Evolutionary conservation across 805 yeast species (phyloP), one percentile per base, ranked within the genome.

Genomic region (Starmerella bombicola): DNA sequence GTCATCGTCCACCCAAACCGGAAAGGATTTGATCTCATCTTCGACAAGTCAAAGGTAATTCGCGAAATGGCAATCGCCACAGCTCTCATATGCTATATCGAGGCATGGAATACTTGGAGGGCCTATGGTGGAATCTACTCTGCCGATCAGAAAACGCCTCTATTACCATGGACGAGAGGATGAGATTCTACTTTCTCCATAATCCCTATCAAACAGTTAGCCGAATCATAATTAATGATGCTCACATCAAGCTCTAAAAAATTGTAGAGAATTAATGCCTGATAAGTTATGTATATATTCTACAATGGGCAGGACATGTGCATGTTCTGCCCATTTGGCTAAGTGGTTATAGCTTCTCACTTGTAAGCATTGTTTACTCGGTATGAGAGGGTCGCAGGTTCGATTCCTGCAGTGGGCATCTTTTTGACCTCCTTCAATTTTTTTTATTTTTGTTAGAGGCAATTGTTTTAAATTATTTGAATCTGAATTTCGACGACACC

Each of bases 71-170:
- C 79, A 1, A 55, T 76, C 16, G 60, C 74, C 13, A 68, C 77
- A 7, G 80, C 80, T 3, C 58, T 76, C 44, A 70, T 74, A 43
- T 72, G 79, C 32, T 70, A 63, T 53, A 68, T 76, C 42, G 82
- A 76, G 52, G 80, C 74, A 43, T 76, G 82, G 82, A 76, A 73
- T 52, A 74, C 80, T 19, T 62, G 64, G 45, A 57, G 70, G 29
- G 71, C 70, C 19, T 71, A 74, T 29, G 81, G 81, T n/a, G 81
- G 81, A 28, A 73, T 76, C 38, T 75, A 74, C 56, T 67, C 65
- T 46, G 71, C 76, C 10, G 65, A 46, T 9, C 45, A 45, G 38
- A 47, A 36, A 36, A 18, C n/a, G 33, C 53, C 54, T 3, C 30
- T 36, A 2, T 31, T 54, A 8, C 51, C 53, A 2, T 54, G 57